Base-by-base conservation (phyloP, 805 yeast species). In the Lachancea thermotolerans region DNA sequence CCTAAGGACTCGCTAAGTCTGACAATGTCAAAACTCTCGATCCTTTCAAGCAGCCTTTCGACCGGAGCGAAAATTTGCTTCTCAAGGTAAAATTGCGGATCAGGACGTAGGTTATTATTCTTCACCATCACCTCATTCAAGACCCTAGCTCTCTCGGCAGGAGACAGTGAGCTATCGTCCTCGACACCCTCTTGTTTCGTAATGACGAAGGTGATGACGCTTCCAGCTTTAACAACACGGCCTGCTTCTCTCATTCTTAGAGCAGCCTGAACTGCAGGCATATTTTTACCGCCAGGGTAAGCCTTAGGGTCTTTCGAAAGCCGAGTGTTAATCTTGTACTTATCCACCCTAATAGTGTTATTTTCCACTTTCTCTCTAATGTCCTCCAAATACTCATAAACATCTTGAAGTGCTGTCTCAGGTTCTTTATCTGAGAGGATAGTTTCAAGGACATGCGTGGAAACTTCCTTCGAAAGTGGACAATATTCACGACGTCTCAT, bases 401-500 rank as follows among this genome's bases (percentile, higher is more conserved):
- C 77, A 38, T 80, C 83, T 44, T 70, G 74, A 44, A 88, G 69
- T 0, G 93, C 88, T 28, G 78, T 80, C 54, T 87, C 91, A 1
- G 89, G 80, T 51, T 87, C 96, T 25, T 69, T 67, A 50, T 83
- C 88, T 8, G 85, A 75, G 16, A 91, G 70, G 37, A 91, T 69
- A 51, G 82, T 78, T 53, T 82, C 72, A 55, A 93, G 72, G 5
- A 87, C 85, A 62, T 73, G 81, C 7, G 80, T 78, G 1, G 96
- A 88, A 5, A 85, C 78, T 44, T 91, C 95, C 62, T 90, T 93
- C 1, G 98, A 87, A 41, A 93, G 68, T 41, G 89, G 95, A 69
- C 97, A 88, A 64, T 77, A 93, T 66, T 93, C 99, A 72, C 99
- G 87, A 65, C 99, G 89, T 59, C 78, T 81, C 95, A 93, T 82